phyloP scores from a whole-genome alignment of 2,329 filamentous ascomycete species.

The Colletotrichum endophyticum region DNA sequence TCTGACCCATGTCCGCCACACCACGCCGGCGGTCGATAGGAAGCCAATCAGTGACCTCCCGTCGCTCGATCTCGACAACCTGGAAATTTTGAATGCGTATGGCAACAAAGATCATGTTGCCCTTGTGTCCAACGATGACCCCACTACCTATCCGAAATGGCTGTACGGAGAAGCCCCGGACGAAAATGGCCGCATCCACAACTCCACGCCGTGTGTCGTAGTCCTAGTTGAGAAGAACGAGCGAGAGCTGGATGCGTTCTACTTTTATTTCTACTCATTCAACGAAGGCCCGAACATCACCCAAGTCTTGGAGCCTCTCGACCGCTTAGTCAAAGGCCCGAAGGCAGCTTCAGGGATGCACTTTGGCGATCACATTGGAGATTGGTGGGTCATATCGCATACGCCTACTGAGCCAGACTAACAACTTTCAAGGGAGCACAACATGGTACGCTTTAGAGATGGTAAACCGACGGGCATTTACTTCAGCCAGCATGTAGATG shows the following conservation, averaged over 20 bases:
- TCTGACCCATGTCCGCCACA: slow-evolving; percentile 32
- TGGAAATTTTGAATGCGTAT: slow-evolving; percentile 27
- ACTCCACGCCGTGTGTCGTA: slow-evolving; percentile 33
- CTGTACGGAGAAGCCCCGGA: slow-evolving; percentile 30
- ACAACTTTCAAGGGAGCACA: slow-evolving; percentile 29
- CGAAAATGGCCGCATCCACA: slow-evolving; percentile 21
- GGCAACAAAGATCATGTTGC: slow-evolving; percentile 22
- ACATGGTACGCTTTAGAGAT: slow-evolving; percentile 33
- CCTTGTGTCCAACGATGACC: slow-evolving; percentile 32
- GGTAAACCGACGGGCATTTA: slow-evolving; percentile 31
- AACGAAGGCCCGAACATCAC: slow-evolving; percentile 35
- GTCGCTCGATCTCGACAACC: slow-evolving; percentile 29
- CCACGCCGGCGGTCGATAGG: slow-evolving; percentile 24
- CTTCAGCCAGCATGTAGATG: slow-evolving; percentile 31
- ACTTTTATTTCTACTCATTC: slow-evolving; percentile 39
- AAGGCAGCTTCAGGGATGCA: slow-evolving; percentile 25
- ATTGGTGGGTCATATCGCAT: slow-evolving; percentile 14
- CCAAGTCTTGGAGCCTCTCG: slow-evolving; percentile 32
- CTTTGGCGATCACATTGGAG: slow-evolving; percentile 34
- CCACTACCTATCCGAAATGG: slow-evolving; percentile 29
- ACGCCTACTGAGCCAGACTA: neutral
- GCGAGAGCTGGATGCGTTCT: slow-evolving; percentile 34
- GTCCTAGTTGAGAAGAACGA: slow-evolving; percentile 32
- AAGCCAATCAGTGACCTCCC: slow-evolving; percentile 22
- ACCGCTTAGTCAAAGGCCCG: slow-evolving; percentile 24